Conservation (phyloP, 192 early-diverging fungal species). For the Phycomyces blakesleeanus region DNA sequence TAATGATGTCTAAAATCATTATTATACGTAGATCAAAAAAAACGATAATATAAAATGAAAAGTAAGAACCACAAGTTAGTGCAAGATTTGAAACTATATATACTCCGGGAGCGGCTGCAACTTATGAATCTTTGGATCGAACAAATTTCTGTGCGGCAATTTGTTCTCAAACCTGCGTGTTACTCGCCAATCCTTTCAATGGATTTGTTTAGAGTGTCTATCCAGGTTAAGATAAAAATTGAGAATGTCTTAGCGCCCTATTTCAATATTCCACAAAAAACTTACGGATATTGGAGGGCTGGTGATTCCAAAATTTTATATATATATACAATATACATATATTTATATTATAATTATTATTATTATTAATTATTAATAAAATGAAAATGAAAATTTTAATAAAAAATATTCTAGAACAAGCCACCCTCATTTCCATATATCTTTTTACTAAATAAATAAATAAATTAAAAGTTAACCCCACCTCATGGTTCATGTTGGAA, state of each 20-base stretch:
- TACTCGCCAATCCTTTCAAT: slow-evolving; percentile 21
- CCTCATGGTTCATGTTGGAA: no score
- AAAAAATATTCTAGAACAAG: background rate
- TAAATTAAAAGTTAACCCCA: background rate
- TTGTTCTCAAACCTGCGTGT: slow-evolving; percentile 17
- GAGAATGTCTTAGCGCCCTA: slow-evolving; percentile 21
- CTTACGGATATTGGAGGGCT: slow-evolving; percentile 14
- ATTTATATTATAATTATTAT: background rate
- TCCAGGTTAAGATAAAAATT: slow-evolving; percentile 13
- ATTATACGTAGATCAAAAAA: no score
- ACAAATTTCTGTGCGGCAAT: slow-evolving; percentile 21
- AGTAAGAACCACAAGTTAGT: background rate
- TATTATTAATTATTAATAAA: background rate
- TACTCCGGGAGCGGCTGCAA: background rate
- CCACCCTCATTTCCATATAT: background rate
- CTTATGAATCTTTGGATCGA: slow-evolving; percentile 7
- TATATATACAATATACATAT: no score
- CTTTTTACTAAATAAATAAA: background rate
- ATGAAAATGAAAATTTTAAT: background rate
- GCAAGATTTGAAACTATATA: background rate
- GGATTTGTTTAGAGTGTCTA: slow-evolving; percentile 23
- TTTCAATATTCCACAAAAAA: slow-evolving; percentile 4
- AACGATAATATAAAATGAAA: no score
- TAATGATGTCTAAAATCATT: no score
- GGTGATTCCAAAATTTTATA: slow-evolving; percentile 17